Conservation (phyloP, 306 rosid genomes). For the Gillenia trifoliata region DNA sequence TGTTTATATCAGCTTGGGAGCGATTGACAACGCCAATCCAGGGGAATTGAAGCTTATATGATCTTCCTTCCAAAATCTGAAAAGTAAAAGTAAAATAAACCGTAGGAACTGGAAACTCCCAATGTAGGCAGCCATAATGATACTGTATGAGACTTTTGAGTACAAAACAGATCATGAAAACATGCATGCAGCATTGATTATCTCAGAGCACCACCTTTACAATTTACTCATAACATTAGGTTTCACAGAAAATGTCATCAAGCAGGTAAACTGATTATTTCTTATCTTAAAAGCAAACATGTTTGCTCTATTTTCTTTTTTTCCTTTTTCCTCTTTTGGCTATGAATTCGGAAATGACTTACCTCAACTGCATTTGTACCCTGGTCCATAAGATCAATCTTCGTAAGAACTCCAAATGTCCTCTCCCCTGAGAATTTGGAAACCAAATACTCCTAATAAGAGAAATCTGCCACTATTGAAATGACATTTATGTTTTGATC, state of each 20-base stretch:
- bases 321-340: background rate
- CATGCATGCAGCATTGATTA: background rate
- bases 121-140: background rate
- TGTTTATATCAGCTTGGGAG: constrained; percentile 50
- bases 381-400: constrained; percentile 50
- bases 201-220: background rate
- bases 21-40: constrained; percentile 53
- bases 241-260: background rate
- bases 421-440: constrained; percentile 31
- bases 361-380: constrained; percentile 50
- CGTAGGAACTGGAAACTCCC: background rate
- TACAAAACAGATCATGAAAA: background rate
- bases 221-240: background rate
- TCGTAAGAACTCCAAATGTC: constrained; percentile 47
- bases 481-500: background rate
- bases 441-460: background rate
- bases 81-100: background rate
- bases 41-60: constrained; percentile 44
- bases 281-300: background rate
- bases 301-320: background rate
- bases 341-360: constrained; percentile 12
- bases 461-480: background rate
- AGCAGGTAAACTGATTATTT: background rate
- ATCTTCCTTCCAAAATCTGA: constrained; percentile 41
- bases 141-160: background rate